Base-by-base conservation (phyloP, 371 early-diverging fungal species). In the Rhizopus sp. region DNA sequence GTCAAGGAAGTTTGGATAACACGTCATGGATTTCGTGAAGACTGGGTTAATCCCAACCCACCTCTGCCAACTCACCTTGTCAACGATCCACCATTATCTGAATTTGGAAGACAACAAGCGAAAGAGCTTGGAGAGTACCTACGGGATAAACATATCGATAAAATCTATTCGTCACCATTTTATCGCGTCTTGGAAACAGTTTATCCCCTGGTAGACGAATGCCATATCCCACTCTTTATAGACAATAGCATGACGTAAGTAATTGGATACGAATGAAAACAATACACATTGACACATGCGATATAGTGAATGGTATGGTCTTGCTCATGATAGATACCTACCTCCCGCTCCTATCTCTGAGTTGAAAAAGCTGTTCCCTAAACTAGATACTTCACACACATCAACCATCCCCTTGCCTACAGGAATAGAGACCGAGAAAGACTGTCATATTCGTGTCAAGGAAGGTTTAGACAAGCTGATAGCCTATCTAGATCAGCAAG, bases 21-120 rank as follows among this genome's bases (percentile, higher is more conserved):
- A 9, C 70, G 72, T 29, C 75, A 75, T 38, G 75, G 75, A 1
- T 75, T 57, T 44, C 66, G 72, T 34, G 70, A 69, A 61, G 75
- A 75, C 15, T 75, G 72, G 75, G 72, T 72, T 2, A 72, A 62
- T 38, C 38, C 30, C 4, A 53, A 47, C 7, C 63, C 70, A 12
- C 55, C 53, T 50, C 55, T 62, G 7, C 75, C 75, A 7, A 75
- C 75, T 3, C 30, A 55, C 13, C 56, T 65, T 4, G 10, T 38
- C 1, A 58, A 72, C 13, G 72, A 75, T 41, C 73, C 72, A 5
- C 62, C 72, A 17, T 62, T 75, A 6, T 70, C 70, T 10, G 38
- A 64, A 16, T 10, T 63, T 5, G 75, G 75, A n/a, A 55, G 60
- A 46, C 32, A 63, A 33, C 75, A 75, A 64, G 64, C 75, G 7